These are phyloP conservation scores for Diplocarpon mali DNA, from an alignment of 2,329 filamentous ascomycete genomes.

Conservation along the genomic window DNA sequence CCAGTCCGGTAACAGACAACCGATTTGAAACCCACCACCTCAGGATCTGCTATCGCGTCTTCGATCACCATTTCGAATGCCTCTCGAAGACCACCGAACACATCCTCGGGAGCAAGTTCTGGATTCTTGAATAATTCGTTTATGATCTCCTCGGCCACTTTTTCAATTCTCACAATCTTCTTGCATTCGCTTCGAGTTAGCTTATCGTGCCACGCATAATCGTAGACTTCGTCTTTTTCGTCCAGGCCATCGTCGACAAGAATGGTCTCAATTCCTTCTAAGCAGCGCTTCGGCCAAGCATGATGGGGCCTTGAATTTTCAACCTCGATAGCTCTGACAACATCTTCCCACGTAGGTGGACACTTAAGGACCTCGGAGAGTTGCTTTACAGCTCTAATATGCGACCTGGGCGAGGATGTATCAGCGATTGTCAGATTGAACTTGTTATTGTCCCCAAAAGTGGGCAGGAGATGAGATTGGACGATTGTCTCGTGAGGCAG, in stretches of 20 bases:
- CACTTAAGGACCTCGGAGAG: conserved; percentile 55
- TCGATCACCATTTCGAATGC: conserved; percentile 38
- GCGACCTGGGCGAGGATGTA: conserved; percentile 47
- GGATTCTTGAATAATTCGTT: conserved; percentile 33
- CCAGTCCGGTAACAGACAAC: conserved; percentile 75
- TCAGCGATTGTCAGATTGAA: no score
- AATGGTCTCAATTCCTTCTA: conserved; percentile 61
- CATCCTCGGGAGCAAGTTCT: conserved; percentile 21
- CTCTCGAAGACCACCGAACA: conserved; percentile 31
- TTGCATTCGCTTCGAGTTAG: conserved; percentile 55
- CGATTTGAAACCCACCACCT: conserved; percentile 72
- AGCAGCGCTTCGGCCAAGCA: conserved; percentile 50
- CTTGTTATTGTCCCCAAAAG: no score
- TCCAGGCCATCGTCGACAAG: conserved; percentile 70
- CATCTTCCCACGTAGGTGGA: conserved; percentile 48
- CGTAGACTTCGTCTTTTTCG: conserved; percentile 41
- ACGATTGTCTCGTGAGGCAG: no score
- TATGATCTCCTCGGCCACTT: conserved; percentile 53
- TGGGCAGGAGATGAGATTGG: no score
- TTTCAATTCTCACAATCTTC: conserved; percentile 69
- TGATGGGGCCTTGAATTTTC: conserved; percentile 29
- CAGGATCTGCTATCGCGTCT: conserved; percentile 47
- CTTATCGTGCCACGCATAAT: conserved; percentile 52
- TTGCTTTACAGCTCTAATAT: conserved; percentile 59
- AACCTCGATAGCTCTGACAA: conserved; percentile 27